Evolutionary conservation across 1,139 yeast genomes (phyloP).

Genomic region (Diutina rugosa): DNA sequence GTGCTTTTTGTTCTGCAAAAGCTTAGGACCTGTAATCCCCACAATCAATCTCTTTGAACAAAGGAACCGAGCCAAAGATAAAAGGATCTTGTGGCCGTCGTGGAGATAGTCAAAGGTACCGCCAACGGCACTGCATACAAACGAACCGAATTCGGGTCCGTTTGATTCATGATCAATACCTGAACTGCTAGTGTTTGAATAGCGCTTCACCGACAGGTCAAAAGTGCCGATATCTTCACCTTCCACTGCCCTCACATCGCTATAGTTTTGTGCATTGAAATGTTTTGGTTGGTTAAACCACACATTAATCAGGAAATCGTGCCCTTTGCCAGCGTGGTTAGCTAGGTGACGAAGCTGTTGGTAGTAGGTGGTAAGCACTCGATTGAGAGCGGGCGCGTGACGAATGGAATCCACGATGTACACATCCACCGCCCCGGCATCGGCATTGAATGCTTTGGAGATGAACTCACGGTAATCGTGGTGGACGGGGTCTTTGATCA

Average conservation of each 20-base stretch:
- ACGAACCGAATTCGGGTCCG: neutral
- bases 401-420: slow-evolving; percentile 10
- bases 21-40: slow-evolving; percentile 75
- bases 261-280: neutral
- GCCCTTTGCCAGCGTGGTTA: slow-evolving; percentile 11
- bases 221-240: neutral
- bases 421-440: slow-evolving; percentile 12
- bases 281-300: slow-evolving; percentile 12
- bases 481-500: slow-evolving; percentile 13
- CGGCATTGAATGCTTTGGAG: slow-evolving; percentile 6
- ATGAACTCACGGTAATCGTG: slow-evolving; percentile 14
- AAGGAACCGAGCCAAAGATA: slow-evolving; percentile 61
- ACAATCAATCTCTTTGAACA: slow-evolving; percentile 45
- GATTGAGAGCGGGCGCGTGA: slow-evolving; percentile 13
- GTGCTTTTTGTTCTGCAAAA: slow-evolving; percentile 64
- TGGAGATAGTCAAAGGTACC: slow-evolving; percentile 97
- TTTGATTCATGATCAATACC: neutral
- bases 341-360: slow-evolving; percentile 12
- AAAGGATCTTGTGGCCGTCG: slow-evolving; percentile 83
- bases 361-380: slow-evolving; percentile 16
- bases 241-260: neutral
- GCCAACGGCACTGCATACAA: slow-evolving; percentile 49
- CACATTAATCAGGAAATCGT: slow-evolving; percentile 19
- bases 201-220: neutral
- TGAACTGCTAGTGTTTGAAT: neutral